A percentile compares a stretch with the other conserved stretches of the same genome.
These are phyloP conservation scores for Backusella australiensis DNA, from an alignment of 192 early-diverging fungal species.

Conservation along the genomic window DNA sequence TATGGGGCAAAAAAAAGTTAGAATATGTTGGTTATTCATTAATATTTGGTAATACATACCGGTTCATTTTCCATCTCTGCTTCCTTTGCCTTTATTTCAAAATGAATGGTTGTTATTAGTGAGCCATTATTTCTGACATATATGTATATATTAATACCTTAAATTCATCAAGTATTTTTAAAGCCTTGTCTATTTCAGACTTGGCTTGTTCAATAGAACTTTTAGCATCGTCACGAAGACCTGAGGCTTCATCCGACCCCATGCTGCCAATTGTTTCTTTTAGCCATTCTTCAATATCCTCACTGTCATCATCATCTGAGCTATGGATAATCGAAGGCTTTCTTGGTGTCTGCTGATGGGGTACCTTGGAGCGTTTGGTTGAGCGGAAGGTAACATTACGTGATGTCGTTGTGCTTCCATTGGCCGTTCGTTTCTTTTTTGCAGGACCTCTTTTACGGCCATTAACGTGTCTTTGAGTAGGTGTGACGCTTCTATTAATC, in stretches of 20 bases:
- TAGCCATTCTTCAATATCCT: conserved; percentile 9
- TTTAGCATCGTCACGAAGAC: conserved; percentile 5
- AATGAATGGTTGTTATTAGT: background rate
- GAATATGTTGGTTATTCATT: background rate
- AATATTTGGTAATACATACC: background rate
- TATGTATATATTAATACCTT: background rate
- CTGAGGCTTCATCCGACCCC: background rate
- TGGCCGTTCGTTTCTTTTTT: background rate
- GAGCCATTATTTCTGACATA: background rate
- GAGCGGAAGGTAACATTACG: conserved; percentile 11
- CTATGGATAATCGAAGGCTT: background rate
- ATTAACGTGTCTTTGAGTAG: background rate
- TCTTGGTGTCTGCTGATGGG: background rate
- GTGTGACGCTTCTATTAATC: background rate
- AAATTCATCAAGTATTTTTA: conserved; percentile 12
- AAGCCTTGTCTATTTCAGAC: conserved; percentile 11
- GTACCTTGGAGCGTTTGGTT: conserved; percentile 2
- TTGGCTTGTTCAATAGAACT: conserved; percentile 5
- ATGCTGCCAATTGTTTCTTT: background rate
- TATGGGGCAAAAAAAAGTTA: background rate
- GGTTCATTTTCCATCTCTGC: background rate
- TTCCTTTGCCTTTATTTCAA: background rate
- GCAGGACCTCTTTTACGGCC: background rate
- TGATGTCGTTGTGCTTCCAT: conserved; percentile 10
- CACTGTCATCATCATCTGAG: background rate